These are phyloP conservation scores for Rhizoctonia solani DNA, from an alignment of 1,284 basidiomycete species.

Conservation along the genomic window DNA sequence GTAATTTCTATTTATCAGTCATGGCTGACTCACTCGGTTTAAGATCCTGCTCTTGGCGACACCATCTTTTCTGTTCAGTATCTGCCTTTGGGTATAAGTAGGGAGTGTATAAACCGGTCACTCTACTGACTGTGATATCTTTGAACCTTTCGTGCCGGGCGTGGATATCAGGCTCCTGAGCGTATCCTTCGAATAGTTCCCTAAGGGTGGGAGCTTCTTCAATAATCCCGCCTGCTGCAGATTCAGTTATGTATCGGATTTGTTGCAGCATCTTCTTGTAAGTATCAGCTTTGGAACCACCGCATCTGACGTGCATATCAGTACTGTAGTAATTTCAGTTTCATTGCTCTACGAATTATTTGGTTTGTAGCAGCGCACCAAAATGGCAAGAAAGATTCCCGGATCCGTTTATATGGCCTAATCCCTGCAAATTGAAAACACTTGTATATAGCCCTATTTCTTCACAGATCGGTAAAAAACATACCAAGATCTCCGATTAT, in stretches of 20 bases:
- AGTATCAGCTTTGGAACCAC: slow-evolving; percentile 21
- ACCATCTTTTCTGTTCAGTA: slow-evolving; percentile 26
- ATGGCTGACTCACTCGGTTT: slow-evolving; percentile 6
- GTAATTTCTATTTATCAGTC: background rate
- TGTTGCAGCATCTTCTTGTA: slow-evolving; percentile 38
- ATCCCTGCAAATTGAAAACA: background rate
- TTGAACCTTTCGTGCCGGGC: slow-evolving; percentile 9
- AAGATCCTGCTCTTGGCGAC: slow-evolving; percentile 28
- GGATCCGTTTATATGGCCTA: slow-evolving; percentile 36
- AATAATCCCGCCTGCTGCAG: slow-evolving; percentile 33
- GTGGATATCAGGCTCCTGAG: background rate
- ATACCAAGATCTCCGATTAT: slow-evolving; percentile 35
- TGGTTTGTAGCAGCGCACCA: background rate
- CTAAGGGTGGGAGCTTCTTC: slow-evolving; percentile 35
- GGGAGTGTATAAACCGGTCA: background rate
- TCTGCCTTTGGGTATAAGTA: background rate
- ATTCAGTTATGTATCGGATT: slow-evolving; percentile 34
- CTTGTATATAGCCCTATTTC: background rate
- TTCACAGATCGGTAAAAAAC: background rate
- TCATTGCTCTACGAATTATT: background rate
- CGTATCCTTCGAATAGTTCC: slow-evolving; percentile 33
- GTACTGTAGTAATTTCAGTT: background rate
- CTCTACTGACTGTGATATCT: slow-evolving; percentile 3
- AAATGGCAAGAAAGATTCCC: slow-evolving; percentile 21
- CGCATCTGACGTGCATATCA: slow-evolving; percentile 25